Conservation (phyloP, 164 flowering plant genomes). For the Nymphaea colorata region DNA sequence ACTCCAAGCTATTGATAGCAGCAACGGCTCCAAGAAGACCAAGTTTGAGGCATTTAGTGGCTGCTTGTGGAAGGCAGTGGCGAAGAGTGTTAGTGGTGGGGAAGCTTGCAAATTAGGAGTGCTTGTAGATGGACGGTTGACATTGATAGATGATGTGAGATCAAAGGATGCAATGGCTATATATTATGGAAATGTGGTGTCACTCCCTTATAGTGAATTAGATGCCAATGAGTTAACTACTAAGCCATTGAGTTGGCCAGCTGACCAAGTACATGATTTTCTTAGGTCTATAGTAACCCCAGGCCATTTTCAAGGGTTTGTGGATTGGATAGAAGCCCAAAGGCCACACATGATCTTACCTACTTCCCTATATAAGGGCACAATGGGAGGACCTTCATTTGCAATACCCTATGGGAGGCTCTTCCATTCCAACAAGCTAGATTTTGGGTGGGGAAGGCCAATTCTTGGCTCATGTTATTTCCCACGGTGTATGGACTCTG, state of each 20-base stretch:
- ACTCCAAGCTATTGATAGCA: slow-evolving; percentile 11
- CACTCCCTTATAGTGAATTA: slow-evolving; percentile 30
- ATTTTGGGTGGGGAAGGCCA: slow-evolving; percentile 57
- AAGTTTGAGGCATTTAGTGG: slow-evolving; percentile 23
- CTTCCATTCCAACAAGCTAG: slow-evolving; percentile 27
- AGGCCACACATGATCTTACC: too few relatives aligned
- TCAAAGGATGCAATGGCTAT: slow-evolving; percentile 3
- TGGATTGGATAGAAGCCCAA: too few relatives aligned
- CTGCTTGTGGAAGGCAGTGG: slow-evolving; percentile 16
- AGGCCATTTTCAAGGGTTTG: slow-evolving; percentile 42
- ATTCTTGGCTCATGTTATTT: slow-evolving; percentile 23
- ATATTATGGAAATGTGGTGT: slow-evolving; percentile 46
- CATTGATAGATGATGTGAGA: neutral
- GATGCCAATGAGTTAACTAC: slow-evolving; percentile 14
- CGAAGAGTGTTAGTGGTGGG: neutral
- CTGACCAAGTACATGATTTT: slow-evolving; percentile 21
- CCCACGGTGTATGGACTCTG: slow-evolving; percentile 17
- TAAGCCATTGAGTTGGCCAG: slow-evolving; percentile 27
- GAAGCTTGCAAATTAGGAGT: slow-evolving; percentile 16
- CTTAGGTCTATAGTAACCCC: slow-evolving; percentile 14
- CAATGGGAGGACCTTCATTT: slow-evolving; percentile 29
- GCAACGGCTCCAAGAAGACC: slow-evolving; percentile 3
- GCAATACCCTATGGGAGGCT: slow-evolving; percentile 46
- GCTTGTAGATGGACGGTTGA: slow-evolving; percentile 23
- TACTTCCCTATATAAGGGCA: slow-evolving; percentile 11